Conservation (phyloP, 2,329 filamentous ascomycete genomes). For the Alternaria sp. region DNA sequence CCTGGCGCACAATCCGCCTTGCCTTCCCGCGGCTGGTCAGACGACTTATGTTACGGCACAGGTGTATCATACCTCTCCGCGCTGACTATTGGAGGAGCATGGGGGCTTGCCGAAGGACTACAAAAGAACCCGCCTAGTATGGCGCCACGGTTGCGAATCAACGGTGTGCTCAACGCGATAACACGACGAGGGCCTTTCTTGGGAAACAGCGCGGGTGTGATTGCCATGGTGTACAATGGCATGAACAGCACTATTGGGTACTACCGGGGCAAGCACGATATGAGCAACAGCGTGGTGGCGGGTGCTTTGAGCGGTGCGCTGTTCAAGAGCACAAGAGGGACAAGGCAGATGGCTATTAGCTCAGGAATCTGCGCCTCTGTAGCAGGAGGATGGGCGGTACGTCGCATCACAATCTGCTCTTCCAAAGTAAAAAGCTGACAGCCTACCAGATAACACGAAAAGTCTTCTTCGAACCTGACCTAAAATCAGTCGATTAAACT, state of each 20-base stretch:
- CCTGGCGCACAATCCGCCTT: constrained; percentile 87
- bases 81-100: constrained; percentile 83
- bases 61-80: constrained; percentile 93
- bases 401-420: constrained; percentile 3
- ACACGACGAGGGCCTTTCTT: constrained; percentile 93
- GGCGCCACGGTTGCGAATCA: constrained; percentile 89
- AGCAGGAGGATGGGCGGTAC: constrained; percentile 87
- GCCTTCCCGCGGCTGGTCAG: constrained; percentile 95
- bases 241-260: constrained; percentile 53
- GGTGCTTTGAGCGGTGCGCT: constrained; percentile 89
- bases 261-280: constrained; percentile 64
- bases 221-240: constrained; percentile 97
- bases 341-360: constrained; percentile 93
- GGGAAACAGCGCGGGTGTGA: constrained; percentile 93
- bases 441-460: constrained; percentile 33
- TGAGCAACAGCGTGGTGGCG: constrained; percentile 85
- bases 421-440: background rate
- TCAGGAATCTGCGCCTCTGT: constrained; percentile 86
- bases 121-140: constrained; percentile 73
- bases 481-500: constrained; percentile 8
- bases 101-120: constrained; percentile 91
- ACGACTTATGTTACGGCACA: constrained; percentile 97
- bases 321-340: constrained; percentile 93
- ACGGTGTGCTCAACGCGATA: constrained; percentile 92
- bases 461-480: constrained; percentile 38